phyloP scores from a whole-genome alignment of 352 stramenopile species.

The Discostella stelligera region DNA sequence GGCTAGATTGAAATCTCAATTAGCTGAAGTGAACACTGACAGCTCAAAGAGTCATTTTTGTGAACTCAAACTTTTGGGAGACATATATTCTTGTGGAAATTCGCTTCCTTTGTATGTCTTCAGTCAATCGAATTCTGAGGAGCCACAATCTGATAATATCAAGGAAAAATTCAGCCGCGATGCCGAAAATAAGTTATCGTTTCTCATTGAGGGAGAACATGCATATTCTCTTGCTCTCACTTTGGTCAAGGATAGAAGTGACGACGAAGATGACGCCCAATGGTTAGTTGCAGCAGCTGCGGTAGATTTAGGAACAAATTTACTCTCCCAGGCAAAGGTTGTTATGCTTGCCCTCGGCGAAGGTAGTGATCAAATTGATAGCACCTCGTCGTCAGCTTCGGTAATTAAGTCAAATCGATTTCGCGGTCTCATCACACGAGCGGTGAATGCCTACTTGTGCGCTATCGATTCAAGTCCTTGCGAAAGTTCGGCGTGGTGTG shows the following conservation, averaged over 20 bases:
- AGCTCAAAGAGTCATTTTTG: constrained; percentile 30
- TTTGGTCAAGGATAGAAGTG: constrained; percentile 18
- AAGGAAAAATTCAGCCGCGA: constrained; percentile 1
- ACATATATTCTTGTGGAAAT: constrained; percentile 70
- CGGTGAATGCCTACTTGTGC: constrained; percentile 47
- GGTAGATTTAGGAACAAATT: constrained; percentile 59
- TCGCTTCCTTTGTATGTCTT: constrained; percentile 65
- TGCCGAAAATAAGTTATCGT: constrained; percentile 48
- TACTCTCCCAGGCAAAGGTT: constrained; percentile 64
- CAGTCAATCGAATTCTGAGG: constrained; percentile 13
- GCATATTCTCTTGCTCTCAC: constrained; percentile 50
- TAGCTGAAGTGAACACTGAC: constrained; percentile 7
- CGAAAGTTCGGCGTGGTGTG: constrained; percentile 64
- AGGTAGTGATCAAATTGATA: constrained; percentile 20
- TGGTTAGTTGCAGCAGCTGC: constrained; percentile 40
- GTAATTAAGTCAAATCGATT: constrained; percentile 21
- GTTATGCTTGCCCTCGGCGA: constrained; percentile 25
- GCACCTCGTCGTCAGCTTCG: constrained; percentile 11
- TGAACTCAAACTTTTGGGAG: constrained; percentile 66
- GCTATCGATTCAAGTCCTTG: constrained; percentile 54
- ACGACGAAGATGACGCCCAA: constrained; percentile 41
- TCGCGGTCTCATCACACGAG: constrained; percentile 41
- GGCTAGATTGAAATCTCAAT: constrained; percentile 14
- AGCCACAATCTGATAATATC: background rate
- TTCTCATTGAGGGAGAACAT: constrained; percentile 59